phyloP scores from a whole-genome alignment of 306 rosid species.

The Astragalus membranaceus region DNA sequence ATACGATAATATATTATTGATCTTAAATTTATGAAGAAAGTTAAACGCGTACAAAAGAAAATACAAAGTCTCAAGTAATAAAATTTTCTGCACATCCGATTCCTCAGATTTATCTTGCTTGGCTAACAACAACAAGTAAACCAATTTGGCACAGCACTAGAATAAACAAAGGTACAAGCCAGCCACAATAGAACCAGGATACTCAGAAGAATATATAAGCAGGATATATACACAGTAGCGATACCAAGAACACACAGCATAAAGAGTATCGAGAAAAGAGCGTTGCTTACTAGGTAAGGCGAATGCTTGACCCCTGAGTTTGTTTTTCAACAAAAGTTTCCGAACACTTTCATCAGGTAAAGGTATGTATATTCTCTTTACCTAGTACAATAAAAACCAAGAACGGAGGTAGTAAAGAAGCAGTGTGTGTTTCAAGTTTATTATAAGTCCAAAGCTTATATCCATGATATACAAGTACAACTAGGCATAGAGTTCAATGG shows the following conservation, averaged over 20 bases:
- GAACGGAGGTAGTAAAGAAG: slow-evolving; percentile 10
- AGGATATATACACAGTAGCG: neutral
- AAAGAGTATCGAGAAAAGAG: slow-evolving; percentile 15
- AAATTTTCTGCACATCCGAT: neutral
- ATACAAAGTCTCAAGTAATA: neutral
- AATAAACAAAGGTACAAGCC: neutral
- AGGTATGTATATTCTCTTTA: slow-evolving; percentile 87
- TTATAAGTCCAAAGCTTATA: neutral
- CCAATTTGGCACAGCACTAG: neutral
- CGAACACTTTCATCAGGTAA: slow-evolving; percentile 78
- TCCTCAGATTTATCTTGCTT: neutral
- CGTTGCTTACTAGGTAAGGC: slow-evolving; percentile 78
- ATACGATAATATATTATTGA: neutral
- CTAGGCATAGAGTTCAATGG: neutral
- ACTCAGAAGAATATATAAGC: neutral
- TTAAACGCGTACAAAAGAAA: neutral
- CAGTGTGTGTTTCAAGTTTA: neutral
- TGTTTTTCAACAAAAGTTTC: slow-evolving; percentile 64
- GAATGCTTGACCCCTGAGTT: slow-evolving; percentile 92
- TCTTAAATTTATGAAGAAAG: neutral
- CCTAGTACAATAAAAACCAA: slow-evolving; percentile 41
- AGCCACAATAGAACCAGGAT: neutral
- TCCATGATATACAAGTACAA: neutral
- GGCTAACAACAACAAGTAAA: neutral
- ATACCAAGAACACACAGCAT: neutral